Base-by-base conservation (phyloP, 202 grass and related monocot species). In the Brachypodium distachyon region DNA sequence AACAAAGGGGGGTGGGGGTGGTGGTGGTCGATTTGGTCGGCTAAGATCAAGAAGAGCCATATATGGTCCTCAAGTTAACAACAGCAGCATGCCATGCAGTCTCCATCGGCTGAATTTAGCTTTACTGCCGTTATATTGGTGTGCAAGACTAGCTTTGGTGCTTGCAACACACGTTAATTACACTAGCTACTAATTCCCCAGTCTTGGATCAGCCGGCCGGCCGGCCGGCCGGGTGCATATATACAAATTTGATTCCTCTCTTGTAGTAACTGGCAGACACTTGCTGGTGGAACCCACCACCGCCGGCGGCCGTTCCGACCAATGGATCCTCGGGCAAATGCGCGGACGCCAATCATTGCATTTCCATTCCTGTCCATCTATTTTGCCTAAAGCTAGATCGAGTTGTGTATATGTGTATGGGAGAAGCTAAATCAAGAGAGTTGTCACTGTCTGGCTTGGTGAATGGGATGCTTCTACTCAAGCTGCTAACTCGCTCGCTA, bases 111-210 rank as follows among this genome's bases (percentile, higher is more conserved):
- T n/a, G n/a, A n/a, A n/a, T n/a, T n/a, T 17, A 22, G 2, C 61
- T 76, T 67, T 71, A 70, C 77, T 36, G 82, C 82, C 87, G 77
- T 50, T 82, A 89, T 81, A 78, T 85, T 89, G 66, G 37, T 62
- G 33, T 82, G 77, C 73, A 85, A 82, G 77, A 77, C 81, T 54
- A n/a, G n/a, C n/a, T n/a, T 51, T 63, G 39, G 71, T 61, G 50
- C 18, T 76, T 84, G 23, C 49, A 61, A 76, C 49, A 14, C 52
- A 84, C 29, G 29, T 26, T 25, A 12, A 4, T n/a, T n/a, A n/a
- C n/a, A n/a, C 3, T 41, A 4, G 33, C 33, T 36, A n/a, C n/a
- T n/a, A n/a, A n/a, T n/a, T n/a, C n/a, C n/a, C n/a, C n/a, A n/a
- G n/a, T n/a, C n/a, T n/a, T n/a, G n/a, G n/a, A n/a, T n/a, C n/a